phyloP scores from a whole-genome alignment of 192 early-diverging fungal genomes.

The Rhizophlyctis rosea region DNA sequence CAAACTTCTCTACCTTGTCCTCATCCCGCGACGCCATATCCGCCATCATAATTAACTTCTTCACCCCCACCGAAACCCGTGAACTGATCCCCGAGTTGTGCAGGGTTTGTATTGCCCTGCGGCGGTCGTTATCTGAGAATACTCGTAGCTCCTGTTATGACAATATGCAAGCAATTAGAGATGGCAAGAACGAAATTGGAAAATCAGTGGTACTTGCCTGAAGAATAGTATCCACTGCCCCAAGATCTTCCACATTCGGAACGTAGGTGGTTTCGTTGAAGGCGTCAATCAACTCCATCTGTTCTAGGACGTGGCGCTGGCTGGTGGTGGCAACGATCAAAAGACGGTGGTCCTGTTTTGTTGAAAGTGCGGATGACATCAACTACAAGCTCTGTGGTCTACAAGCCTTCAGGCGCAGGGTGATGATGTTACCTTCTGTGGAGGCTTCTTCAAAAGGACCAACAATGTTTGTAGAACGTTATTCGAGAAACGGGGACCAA shows the following conservation, averaged over 20 bases:
- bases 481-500: slow-evolving; percentile 96
- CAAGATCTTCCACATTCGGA: slow-evolving; percentile 69
- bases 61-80: slow-evolving; percentile 76
- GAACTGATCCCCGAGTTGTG: slow-evolving; percentile 47
- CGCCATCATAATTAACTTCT: slow-evolving; percentile 85
- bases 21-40: slow-evolving; percentile 90
- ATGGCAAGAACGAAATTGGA: neutral
- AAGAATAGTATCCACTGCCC: slow-evolving; percentile 69
- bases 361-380: neutral
- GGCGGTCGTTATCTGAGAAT: slow-evolving; percentile 69
- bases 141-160: slow-evolving; percentile 49
- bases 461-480: slow-evolving; percentile 86
- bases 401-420: too few relatives aligned
- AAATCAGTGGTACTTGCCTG: slow-evolving; percentile 28
- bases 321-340: slow-evolving; percentile 89
- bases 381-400: neutral
- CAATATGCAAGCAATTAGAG: neutral
- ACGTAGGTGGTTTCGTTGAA: slow-evolving; percentile 86
- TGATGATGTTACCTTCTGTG: slow-evolving; percentile 61
- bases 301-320: slow-evolving; percentile 70
- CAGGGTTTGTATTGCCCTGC: slow-evolving; percentile 52
- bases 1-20: slow-evolving; percentile 77
- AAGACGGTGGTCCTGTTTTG: slow-evolving; percentile 44
- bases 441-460: slow-evolving; percentile 88
- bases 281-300: slow-evolving; percentile 83